Evolutionary conservation across 768 basidiomycete species (phyloP), one percentile per base, ranked within the genome.

Genomic region (Arthromyces matolae): DNA sequence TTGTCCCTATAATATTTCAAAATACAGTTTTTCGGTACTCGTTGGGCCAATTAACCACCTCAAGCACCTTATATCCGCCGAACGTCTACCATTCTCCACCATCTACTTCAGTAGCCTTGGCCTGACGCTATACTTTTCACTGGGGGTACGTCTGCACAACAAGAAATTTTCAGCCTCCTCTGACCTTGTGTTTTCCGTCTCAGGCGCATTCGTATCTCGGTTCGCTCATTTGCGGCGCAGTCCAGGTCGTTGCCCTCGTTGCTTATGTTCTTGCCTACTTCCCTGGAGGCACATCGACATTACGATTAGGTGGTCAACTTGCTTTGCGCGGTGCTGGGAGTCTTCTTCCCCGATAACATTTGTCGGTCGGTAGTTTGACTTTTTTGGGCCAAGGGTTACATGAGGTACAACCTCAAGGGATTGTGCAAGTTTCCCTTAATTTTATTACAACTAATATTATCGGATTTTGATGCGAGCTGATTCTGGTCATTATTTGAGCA

Each of bases 261-360:
- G 77, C 87, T 12, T 99, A 99, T 62, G 77, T 98, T 6, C 75
- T 93, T 14, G 93, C 93, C 0, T 98, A 97, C 70, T 98, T 99
- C 69, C 96, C 96, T 16, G 93, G 90, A 8, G 95, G 86, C 23
- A 77, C 76, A 23, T 83, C 86, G 56, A 92, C 91, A 1, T 72
- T 93, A 18, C 80, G 86, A 18, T 77, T 93, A 59, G 92, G 91
- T 5, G 81, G 83, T 27, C 83, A 84, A 45, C 73, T 93, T 55
- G 87, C 89, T 1, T 68, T 96, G 18, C 83, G 93, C 29, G 87
- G 94, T 6, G 92, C 91, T 35, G 80, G 88, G 27, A 89, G 76
- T 55, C 72, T 95, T 6, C 71, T 96, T 24, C 93, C 93, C 8
- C 71, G 92, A 59, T 95, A 51, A 43, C 25, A 4, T 16, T 27